Conservation (phyloP, 257 asterid species). For the Ilex aquifolium region DNA sequence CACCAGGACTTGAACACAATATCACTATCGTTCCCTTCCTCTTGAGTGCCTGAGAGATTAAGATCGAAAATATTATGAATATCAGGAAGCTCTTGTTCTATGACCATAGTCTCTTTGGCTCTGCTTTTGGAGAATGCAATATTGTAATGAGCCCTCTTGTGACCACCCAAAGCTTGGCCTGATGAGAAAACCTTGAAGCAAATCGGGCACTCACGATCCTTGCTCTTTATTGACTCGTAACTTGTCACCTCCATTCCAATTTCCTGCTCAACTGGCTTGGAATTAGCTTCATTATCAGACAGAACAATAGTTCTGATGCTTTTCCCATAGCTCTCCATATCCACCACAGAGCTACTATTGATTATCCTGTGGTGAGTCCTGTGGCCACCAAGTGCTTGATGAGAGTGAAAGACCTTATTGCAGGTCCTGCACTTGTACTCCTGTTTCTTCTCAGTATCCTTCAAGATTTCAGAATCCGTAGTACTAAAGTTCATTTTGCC, state of each 20-base stretch:
- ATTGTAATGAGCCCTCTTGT: slow-evolving; percentile 68
- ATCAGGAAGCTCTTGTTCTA: slow-evolving; percentile 21
- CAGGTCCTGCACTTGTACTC: slow-evolving; percentile 16
- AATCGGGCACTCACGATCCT: slow-evolving; percentile 35
- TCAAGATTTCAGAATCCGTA: slow-evolving; percentile 17
- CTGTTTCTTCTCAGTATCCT: slow-evolving; percentile 12
- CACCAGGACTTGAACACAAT: slow-evolving; percentile 30
- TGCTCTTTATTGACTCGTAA: slow-evolving; percentile 17
- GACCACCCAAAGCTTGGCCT: slow-evolving; percentile 87
- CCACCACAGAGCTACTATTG: slow-evolving; percentile 6
- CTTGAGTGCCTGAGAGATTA: slow-evolving; percentile 33
- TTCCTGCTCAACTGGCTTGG: slow-evolving; percentile 6
- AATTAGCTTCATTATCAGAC: slow-evolving; percentile 10
- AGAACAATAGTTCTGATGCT: background rate
- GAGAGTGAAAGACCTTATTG: slow-evolving; percentile 13
- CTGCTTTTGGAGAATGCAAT: slow-evolving; percentile 24
- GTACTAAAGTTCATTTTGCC: slow-evolving; percentile 14
- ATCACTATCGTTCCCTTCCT: slow-evolving; percentile 15
- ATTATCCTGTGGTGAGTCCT: slow-evolving; percentile 13
- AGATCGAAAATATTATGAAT: slow-evolving; percentile 28
- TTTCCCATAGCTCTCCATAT: background rate
- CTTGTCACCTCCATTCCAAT: slow-evolving; percentile 10
- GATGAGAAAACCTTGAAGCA: slow-evolving; percentile 67
- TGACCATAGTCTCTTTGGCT: slow-evolving; percentile 16
- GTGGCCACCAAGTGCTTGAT: slow-evolving; percentile 20